A percentile compares a stretch with the other conserved stretches of the same genome.
phyloP scores from a whole-genome alignment of 306 rosid species.

The Malus domestica region DNA sequence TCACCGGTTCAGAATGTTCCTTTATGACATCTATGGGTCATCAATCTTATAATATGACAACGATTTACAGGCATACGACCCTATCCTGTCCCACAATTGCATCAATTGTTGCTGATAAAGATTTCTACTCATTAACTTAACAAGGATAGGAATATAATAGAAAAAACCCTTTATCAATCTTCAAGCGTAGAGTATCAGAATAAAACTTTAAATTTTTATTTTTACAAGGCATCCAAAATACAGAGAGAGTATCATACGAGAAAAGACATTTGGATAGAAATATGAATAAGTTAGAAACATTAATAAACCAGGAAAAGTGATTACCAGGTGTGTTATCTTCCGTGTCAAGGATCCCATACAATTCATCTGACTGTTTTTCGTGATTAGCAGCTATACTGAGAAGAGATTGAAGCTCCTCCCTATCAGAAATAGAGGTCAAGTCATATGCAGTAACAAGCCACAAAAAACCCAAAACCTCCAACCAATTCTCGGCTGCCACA shows the following conservation, averaged over 20 bases:
- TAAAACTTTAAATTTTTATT: background rate
- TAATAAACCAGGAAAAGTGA: background rate
- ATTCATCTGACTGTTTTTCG: constrained; percentile 9
- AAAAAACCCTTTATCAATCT: background rate
- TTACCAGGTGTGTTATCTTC: constrained; percentile 29
- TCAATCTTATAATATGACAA: background rate
- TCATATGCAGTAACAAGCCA: constrained; percentile 28
- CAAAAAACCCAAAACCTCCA: constrained; percentile 45
- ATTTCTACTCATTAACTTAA: background rate
- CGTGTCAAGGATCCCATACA: constrained; percentile 25
- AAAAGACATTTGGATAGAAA: background rate
- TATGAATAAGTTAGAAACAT: background rate
- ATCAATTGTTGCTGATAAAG: background rate
- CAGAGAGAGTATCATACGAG: background rate
- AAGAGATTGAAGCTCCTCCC: constrained; percentile 26
- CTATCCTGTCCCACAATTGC: background rate
- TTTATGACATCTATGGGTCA: background rate
- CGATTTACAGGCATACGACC: background rate
- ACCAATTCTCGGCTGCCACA: background rate
- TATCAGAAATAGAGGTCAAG: constrained; percentile 25
- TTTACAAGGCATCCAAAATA: background rate
- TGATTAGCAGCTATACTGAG: constrained; percentile 22
- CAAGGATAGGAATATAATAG: background rate
- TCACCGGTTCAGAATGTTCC: background rate
- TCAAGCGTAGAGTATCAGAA: background rate